Evolutionary conservation across 306 rosid species (phyloP).

Genomic region (Gleditsia sinensis): DNA sequence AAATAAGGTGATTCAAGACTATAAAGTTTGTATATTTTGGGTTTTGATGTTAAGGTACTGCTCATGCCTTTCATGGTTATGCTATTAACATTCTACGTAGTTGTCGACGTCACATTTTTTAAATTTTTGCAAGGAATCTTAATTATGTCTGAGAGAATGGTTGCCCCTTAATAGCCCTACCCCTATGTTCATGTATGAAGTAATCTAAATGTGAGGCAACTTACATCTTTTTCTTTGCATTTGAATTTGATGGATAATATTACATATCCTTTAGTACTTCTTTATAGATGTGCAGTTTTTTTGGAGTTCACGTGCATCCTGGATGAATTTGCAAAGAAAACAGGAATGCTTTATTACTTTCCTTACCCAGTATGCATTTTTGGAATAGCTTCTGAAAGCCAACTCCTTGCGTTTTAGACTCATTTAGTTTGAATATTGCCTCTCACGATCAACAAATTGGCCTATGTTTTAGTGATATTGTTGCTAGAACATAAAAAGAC

Average conservation of each 20-base stretch:
- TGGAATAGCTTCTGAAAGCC: conserved; percentile 18
- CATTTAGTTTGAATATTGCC: conserved; percentile 27
- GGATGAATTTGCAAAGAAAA: background rate
- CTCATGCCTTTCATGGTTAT: conserved; percentile 33
- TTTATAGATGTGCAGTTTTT: background rate
- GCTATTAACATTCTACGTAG: conserved; percentile 30
- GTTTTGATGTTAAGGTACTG: conserved; percentile 12
- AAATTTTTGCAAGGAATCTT: conserved; percentile 27
- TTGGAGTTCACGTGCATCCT: background rate
- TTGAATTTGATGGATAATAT: background rate
- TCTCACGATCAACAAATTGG: conserved; percentile 1
- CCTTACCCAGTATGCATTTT: background rate
- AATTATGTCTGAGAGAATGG: background rate
- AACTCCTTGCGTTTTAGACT: background rate
- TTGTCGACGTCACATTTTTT: conserved; percentile 66
- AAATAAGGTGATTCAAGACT: conserved; percentile 69
- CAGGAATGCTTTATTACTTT: conserved; percentile 16
- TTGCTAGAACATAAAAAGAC: conserved; percentile 18
- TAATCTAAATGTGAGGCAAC: background rate
- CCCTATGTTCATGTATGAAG: background rate
- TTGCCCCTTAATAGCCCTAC: background rate
- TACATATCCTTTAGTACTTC: background rate
- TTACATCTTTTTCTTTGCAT: background rate
- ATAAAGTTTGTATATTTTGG: background rate
- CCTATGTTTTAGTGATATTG: conserved; percentile 15